Evolutionary conservation across 2,329 filamentous ascomycete genomes (phyloP).

Genomic region (Ceratocystis papillata): DNA sequence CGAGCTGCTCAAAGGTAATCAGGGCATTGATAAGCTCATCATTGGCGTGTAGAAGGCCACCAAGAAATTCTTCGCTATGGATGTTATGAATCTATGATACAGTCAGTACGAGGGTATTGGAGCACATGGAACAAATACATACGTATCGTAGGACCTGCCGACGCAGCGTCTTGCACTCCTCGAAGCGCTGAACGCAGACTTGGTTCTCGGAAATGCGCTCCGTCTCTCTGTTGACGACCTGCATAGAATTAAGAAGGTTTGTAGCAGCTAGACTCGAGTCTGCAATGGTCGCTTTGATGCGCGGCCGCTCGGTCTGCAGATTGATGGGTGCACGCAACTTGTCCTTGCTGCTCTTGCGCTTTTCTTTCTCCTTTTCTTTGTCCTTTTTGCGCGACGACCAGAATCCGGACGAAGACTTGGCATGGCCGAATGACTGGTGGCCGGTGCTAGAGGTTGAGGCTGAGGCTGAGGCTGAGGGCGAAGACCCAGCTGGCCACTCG

Average conservation of each 20-base stretch:
- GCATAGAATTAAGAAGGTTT: constrained; percentile 76
- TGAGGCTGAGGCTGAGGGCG: constrained; percentile 20
- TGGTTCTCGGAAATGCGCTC: constrained; percentile 80
- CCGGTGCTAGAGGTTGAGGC: constrained; percentile 10
- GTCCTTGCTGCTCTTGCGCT: constrained; percentile 37
- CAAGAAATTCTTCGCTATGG: constrained; percentile 83
- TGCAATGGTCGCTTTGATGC: constrained; percentile 80
- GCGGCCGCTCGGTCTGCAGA: constrained; percentile 74
- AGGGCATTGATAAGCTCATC: constrained; percentile 89
- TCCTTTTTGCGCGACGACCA: constrained; percentile 38
- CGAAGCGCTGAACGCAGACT: constrained; percentile 64
- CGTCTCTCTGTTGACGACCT: constrained; percentile 79
- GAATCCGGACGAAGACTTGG: constrained; percentile 36
- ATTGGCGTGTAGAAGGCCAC: constrained; percentile 82
- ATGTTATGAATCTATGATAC: constrained; percentile 67
- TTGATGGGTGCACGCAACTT: constrained; percentile 61
- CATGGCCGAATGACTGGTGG: constrained; percentile 26
- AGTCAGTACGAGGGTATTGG: background rate
- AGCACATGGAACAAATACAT: constrained; percentile 29
- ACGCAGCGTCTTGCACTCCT: constrained; percentile 74
- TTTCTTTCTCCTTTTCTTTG: constrained; percentile 40
- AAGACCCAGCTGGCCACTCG: constrained; percentile 22
- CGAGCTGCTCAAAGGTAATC: constrained; percentile 89
- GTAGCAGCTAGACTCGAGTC: constrained; percentile 84
- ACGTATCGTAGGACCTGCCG: constrained; percentile 77